A percentile compares a stretch with the other conserved stretches of the same genome.
phyloP scores from a whole-genome alignment of 805 yeast genomes.

The Suhomyces kilbournensis region DNA sequence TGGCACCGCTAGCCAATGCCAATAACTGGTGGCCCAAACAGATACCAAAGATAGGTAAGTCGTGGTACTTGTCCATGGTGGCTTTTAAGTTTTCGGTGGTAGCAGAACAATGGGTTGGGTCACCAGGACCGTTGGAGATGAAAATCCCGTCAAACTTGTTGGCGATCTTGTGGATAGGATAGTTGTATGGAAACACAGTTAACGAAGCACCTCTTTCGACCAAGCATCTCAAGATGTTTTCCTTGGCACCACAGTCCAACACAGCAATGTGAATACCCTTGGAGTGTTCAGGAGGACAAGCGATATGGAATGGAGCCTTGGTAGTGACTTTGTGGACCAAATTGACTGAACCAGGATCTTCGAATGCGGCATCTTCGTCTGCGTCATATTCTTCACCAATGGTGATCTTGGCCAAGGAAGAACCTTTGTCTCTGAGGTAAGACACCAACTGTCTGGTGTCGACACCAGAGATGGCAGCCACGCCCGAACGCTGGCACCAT shows the following conservation, averaged over 20 bases:
- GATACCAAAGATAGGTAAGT: slow-evolving; percentile 93
- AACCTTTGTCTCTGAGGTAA: slow-evolving; percentile 92
- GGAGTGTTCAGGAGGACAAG: slow-evolving; percentile 55
- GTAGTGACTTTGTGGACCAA: slow-evolving; percentile 93
- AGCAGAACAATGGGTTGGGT: slow-evolving; percentile 83
- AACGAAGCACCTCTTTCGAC: slow-evolving; percentile 94
- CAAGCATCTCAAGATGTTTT: slow-evolving; percentile 89
- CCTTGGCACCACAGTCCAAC: slow-evolving; percentile 97
- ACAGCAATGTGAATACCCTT: slow-evolving; percentile 78
- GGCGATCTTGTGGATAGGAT: slow-evolving; percentile 88
- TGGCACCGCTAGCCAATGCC: slow-evolving; percentile 93
- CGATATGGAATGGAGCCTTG: slow-evolving; percentile 88
- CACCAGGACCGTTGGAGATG: slow-evolving; percentile 96
- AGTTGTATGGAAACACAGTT: slow-evolving; percentile 95
- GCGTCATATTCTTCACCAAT: slow-evolving; percentile 91
- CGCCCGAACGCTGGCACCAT: slow-evolving; percentile 96
- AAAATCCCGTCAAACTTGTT: slow-evolving; percentile 92
- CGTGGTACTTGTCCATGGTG: slow-evolving; percentile 59
- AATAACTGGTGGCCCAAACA: slow-evolving; percentile 97
- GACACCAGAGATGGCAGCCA: slow-evolving; percentile 92
- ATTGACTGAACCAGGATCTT: slow-evolving; percentile 86
- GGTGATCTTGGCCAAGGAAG: slow-evolving; percentile 85
- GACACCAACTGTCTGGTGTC: slow-evolving; percentile 95
- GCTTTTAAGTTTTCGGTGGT: slow-evolving; percentile 73
- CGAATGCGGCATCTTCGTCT: slow-evolving; percentile 84